Evolutionary conservation across 208 protist genomes (phyloP).

Genomic region (Leishmania tarentolae): DNA sequence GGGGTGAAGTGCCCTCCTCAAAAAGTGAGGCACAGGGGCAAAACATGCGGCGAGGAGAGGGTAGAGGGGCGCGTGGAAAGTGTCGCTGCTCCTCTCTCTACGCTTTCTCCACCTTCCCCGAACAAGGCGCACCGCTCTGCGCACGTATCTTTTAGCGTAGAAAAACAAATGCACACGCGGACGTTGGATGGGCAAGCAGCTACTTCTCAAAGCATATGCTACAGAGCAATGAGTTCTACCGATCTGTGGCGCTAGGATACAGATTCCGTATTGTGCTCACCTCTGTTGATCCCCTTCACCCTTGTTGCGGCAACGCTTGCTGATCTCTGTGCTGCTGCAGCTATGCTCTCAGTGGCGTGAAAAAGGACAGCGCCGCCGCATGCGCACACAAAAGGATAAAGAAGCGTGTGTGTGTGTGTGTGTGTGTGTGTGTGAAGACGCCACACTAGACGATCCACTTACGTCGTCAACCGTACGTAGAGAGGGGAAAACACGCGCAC

Average conservation of each 20-base stretch:
- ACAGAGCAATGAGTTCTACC: not conserved
- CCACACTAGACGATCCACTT: not conserved
- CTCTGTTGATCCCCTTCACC: not conserved
- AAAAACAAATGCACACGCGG: not conserved
- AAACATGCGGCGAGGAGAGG: not conserved
- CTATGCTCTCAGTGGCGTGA: not conserved
- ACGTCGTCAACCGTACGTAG: not conserved
- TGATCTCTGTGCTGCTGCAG: not conserved
- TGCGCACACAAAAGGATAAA: not conserved
- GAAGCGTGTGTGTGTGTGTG: too few relatives aligned
- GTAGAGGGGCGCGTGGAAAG: not conserved
- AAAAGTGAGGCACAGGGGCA: not conserved
- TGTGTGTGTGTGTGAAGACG: too few relatives aligned
- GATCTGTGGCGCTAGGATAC: not conserved
- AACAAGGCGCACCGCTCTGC: not conserved
- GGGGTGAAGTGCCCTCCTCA: not conserved
- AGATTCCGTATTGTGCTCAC: too few relatives aligned
- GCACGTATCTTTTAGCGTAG: not conserved
- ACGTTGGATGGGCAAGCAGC: not conserved
- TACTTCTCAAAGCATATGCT: not conserved
- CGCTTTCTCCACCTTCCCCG: not conserved
- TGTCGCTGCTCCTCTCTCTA: not conserved
- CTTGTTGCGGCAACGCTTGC: not conserved
- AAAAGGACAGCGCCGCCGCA: not conserved
- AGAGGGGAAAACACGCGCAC: not conserved